Base-by-base conservation (phyloP, 176 grass and related monocot genomes). In the Urochloa ruziziensis region DNA sequence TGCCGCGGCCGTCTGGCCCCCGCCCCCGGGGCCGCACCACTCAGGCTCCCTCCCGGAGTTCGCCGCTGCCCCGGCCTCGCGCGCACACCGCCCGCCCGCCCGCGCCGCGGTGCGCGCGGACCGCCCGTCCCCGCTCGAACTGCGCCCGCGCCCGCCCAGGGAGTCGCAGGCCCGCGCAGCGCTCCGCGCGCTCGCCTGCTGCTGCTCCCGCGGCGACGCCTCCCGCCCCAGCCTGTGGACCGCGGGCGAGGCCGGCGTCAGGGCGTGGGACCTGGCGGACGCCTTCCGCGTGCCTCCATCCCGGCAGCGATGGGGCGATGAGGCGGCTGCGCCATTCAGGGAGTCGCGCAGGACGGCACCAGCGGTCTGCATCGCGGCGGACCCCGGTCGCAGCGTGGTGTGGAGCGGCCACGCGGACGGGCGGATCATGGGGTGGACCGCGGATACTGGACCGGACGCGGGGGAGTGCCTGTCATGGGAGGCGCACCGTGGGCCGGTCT, bases 381-480 rank as follows among this genome's bases (percentile, higher is more conserved):
- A 97, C 75, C 79, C 79, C 2, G 82, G 66, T 33, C 89, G 58
- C 23, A 69, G 82, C 33, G n/a, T 97, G 66, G 82, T 97, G 66
- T 97, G 94, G 94, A 97, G 91, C 87, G 94, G 94, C 24, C 94
- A 94, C 43, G 15, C 43, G 40, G 80, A 92, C 60, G 94, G 94
- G 44, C 70, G 74, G 81, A 86, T 97, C 65, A 82, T 91, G 79
- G 82, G 80, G 3, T 97, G 94, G 94, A 74, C 44, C 40, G 77
- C 68, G 15, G 84, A 68, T 56, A 82, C 43, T 47, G 74, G 72
- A 42, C 69, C 67, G 2, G 79, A 77, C 9, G 75, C 75, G 7
- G 69, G 54, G 80, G 91, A 97, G 68, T 83, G 85, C 61, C 51
- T 88, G 39, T 64, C 52, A 5, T 97, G 94, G 94, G 84, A 88